Base-by-base conservation (phyloP, 2,329 filamentous ascomycete genomes). In the Helminthosporium solani region DNA sequence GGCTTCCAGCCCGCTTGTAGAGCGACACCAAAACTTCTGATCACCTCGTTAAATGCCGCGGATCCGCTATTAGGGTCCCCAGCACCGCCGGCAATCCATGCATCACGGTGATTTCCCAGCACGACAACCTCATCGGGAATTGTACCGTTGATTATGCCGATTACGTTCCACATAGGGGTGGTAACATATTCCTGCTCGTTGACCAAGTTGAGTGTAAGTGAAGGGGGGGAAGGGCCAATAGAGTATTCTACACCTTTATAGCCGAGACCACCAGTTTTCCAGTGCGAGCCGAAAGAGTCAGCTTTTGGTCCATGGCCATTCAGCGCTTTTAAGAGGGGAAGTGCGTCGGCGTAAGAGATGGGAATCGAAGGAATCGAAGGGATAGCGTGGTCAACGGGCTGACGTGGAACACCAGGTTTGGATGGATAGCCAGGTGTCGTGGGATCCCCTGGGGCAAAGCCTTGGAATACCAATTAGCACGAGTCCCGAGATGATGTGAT, bases 401-500 rank as follows among this genome's bases (percentile, higher is more conserved):
- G 77, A 19, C 92, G 85, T 28, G 89, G 88, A 19, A 78, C 87
- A n/a, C 87, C 92, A 4, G 91, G 92, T 68, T 92, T 92, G 0
- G 90, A 96, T 7, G 92, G 88, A 63, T 96, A 96, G 9, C 94
- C 94, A 15, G 90, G 90, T 0, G 94, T 97, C 0, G 94, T 95
- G 39, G 92, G 92, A 63, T 97, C 83, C 43, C 83, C 83, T 16
- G 82, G 81, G 36, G 77, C 75, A 31, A 81, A 73, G 53, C 78
- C 80, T 82, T n/a, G n/a, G n/a, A n/a, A n/a, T 1, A 48, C 2
- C 3, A 25, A 51, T 14, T n/a, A 11, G 7, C 23, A 12, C n/a
- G 1, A 16, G 14, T 14, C 2, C 27, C 5, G 18, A 12, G n/a
- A 12, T 15, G 15, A 3, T 21, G 7, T 2, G 15, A 30, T 14